A percentile compares a stretch with the other conserved stretches of the same genome.
These are phyloP conservation scores for Thozetella sp. DNA, from an alignment of 495 filamentous ascomycete genomes.

Conservation along the genomic window DNA sequence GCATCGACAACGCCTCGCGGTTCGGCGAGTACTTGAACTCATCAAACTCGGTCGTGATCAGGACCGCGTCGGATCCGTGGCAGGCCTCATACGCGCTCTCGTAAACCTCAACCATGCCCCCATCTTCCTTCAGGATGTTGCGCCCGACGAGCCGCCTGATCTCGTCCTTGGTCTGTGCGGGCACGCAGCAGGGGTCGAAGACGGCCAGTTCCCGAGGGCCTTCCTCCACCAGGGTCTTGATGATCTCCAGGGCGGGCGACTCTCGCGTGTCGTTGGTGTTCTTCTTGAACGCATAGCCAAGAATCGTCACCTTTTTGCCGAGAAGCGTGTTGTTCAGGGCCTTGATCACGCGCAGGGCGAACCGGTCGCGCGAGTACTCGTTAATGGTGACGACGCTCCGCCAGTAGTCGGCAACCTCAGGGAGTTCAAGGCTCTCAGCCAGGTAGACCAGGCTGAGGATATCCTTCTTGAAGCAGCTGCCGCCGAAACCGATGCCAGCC, in stretches of 20 bases:
- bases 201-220: slow-evolving; percentile 64
- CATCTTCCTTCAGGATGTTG: slow-evolving; percentile 28
- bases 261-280: slow-evolving; percentile 77
- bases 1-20: not conserved
- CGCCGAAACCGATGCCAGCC: slow-evolving; percentile 76
- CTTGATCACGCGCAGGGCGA: slow-evolving; percentile 61
- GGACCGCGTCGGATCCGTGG: slow-evolving; percentile 48
- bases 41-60: slow-evolving; percentile 68
- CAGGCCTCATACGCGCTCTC: slow-evolving; percentile 54
- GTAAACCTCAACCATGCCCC: slow-evolving; percentile 36
- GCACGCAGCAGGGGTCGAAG: slow-evolving; percentile 69
- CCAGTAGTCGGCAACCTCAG: slow-evolving; percentile 79
- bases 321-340: slow-evolving; percentile 67
- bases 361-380: slow-evolving; percentile 70
- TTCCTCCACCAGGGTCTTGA: slow-evolving; percentile 63
- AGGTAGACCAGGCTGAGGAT: slow-evolving; percentile 74
- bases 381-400: slow-evolving; percentile 73
- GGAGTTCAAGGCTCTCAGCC: slow-evolving; percentile 68
- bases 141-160: slow-evolving; percentile 33
- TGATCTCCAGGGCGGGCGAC: slow-evolving; percentile 66
- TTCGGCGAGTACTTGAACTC: slow-evolving; percentile 49
- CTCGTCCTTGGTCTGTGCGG: slow-evolving; percentile 33
- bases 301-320: slow-evolving; percentile 71
- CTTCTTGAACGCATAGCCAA: slow-evolving; percentile 83
- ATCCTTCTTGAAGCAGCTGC: slow-evolving; percentile 83